Conservation (phyloP, 257 asterid genomes). For the Cinchona pubescens region DNA sequence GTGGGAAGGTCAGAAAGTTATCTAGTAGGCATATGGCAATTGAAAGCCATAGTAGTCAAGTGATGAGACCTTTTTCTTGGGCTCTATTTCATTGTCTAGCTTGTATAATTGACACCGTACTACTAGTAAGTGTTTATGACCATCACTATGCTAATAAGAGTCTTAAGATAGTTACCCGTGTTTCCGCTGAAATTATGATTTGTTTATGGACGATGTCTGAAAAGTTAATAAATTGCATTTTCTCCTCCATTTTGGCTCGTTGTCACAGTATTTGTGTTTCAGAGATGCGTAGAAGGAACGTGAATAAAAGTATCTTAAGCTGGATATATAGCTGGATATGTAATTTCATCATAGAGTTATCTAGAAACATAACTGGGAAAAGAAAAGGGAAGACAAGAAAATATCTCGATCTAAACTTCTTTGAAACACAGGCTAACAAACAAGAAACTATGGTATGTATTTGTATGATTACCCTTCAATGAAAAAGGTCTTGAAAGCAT, state of each 20-base stretch:
- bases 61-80: conserved; percentile 1
- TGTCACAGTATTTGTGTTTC: background rate
- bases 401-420: background rate
- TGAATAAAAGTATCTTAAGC: too few species aligned
- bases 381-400: background rate
- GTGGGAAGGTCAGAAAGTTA: conserved; percentile 12
- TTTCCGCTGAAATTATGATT: background rate
- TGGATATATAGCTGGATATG: background rate
- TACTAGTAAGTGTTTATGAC: background rate
- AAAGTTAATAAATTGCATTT: background rate
- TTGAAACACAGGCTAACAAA: background rate
- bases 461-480: background rate
- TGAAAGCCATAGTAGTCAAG: background rate
- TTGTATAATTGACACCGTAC: background rate
- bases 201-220: background rate
- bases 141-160: background rate
- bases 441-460: background rate
- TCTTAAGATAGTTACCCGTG: background rate
- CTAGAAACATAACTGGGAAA: background rate
- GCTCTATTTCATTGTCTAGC: background rate
- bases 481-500: background rate
- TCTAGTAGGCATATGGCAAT: conserved; percentile 5
- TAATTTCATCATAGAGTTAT: background rate
- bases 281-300: too few species aligned
- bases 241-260: background rate